Percentiles rank a stretch among this genome's conserved stretches.
Evolutionary conservation across 2,329 filamentous ascomycete genomes (phyloP).

Genomic region (Macrophomina pseudophaseolina): DNA sequence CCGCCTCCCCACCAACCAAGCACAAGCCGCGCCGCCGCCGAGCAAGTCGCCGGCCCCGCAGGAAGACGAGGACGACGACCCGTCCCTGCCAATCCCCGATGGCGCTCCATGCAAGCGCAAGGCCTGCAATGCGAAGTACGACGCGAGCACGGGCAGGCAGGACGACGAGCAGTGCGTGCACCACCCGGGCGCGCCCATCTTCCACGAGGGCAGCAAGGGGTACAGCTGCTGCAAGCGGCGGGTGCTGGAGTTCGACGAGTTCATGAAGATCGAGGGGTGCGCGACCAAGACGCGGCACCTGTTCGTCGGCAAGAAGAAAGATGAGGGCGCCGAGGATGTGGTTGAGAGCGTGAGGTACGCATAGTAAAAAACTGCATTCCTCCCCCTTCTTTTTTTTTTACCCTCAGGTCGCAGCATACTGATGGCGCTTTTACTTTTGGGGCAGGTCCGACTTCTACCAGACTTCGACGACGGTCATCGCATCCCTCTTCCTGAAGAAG

Average conservation of each 20-base stretch:
- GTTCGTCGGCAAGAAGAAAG: slow-evolving; percentile 77
- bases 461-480: slow-evolving; percentile 81
- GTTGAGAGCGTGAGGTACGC: slow-evolving; percentile 75
- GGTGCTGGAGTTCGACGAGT: slow-evolving; percentile 96
- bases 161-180: slow-evolving; percentile 81
- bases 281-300: slow-evolving; percentile 80
- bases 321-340: slow-evolving; percentile 69
- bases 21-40: slow-evolving; percentile 25
- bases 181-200: slow-evolving; percentile 89
- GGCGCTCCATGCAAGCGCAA: slow-evolving; percentile 78
- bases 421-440: neutral
- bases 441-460: slow-evolving; percentile 90
- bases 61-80: slow-evolving; percentile 66
- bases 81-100: slow-evolving; percentile 80
- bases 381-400: slow-evolving; percentile 1
- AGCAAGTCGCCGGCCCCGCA: slow-evolving; percentile 41
- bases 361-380: slow-evolving; percentile 23
- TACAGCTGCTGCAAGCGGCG: slow-evolving; percentile 96
- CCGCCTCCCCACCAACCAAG: slow-evolving; percentile 32
- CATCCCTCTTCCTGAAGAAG: slow-evolving; percentile 95
- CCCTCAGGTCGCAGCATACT: too few relatives aligned
- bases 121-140: slow-evolving; percentile 65
- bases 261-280: slow-evolving; percentile 94
- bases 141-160: slow-evolving; percentile 26
- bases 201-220: slow-evolving; percentile 98